A percentile compares a stretch with the other conserved stretches of the same genome.
Evolutionary conservation across 2,329 filamentous ascomycete species (phyloP).

Genomic region (Alternaria solani): DNA sequence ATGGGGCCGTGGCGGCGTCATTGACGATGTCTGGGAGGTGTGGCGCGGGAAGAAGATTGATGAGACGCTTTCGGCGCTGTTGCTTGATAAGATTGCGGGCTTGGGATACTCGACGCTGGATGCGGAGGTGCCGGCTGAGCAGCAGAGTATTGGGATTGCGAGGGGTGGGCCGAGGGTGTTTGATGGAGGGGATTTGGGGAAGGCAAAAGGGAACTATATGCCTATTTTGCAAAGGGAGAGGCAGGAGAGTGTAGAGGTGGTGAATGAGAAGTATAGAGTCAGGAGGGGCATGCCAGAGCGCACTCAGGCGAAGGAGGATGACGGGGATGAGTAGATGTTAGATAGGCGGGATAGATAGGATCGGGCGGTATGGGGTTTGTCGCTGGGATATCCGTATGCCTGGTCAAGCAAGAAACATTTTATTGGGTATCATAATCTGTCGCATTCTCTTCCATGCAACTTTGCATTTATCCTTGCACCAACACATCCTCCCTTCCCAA

Average conservation of each 20-base stretch:
- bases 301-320: constrained; percentile 29
- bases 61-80: constrained; percentile 78
- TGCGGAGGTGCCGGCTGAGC: constrained; percentile 15
- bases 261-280: constrained; percentile 67
- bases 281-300: constrained; percentile 55
- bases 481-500: neutral
- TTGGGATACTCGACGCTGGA: constrained; percentile 47
- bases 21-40: constrained; percentile 73
- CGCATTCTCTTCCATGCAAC: neutral
- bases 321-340: constrained; percentile 39
- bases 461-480: neutral
- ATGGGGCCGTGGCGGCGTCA: constrained; percentile 47
- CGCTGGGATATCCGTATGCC: neutral
- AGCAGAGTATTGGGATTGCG: constrained; percentile 28
- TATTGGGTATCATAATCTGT: constrained; percentile 7
- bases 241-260: constrained; percentile 67
- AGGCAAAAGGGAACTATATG: constrained; percentile 65
- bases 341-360: too few relatives aligned
- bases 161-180: constrained; percentile 62
- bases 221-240: constrained; percentile 64
- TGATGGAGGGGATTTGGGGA: constrained; percentile 64
- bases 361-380: too few relatives aligned
- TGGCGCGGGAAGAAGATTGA: constrained; percentile 91
- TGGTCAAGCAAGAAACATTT: neutral
- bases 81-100: constrained; percentile 70